These are phyloP conservation scores for Cyanodermella asteris DNA, from an alignment of 2,329 filamentous ascomycete genomes.

Conservation along the genomic window DNA sequence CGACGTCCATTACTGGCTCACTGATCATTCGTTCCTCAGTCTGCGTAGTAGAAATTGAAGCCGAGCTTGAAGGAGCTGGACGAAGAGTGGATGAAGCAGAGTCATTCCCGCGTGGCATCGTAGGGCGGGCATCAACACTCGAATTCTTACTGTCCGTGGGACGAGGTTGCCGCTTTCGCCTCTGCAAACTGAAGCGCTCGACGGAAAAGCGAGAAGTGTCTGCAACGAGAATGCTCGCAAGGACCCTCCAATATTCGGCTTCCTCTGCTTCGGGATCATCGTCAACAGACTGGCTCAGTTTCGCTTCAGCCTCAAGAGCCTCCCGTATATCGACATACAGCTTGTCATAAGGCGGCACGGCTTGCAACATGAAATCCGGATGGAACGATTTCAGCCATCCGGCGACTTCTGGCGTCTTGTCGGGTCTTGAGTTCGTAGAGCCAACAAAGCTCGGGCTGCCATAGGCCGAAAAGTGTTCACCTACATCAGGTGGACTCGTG, in stretches of 20 bases:
- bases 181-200: constrained; percentile 31
- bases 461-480: constrained; percentile 13
- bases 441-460: too few species aligned
- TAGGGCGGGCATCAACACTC: constrained; percentile 10
- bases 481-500: too few species aligned
- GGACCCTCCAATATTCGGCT: constrained; percentile 28
- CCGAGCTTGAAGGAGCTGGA: constrained; percentile 2
- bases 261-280: too few species aligned
- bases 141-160: too few species aligned
- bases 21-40: constrained; percentile 30
- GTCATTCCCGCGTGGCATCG: constrained; percentile 8
- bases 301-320: too few species aligned
- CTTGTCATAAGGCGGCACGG: constrained; percentile 29
- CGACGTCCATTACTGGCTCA: constrained; percentile 34
- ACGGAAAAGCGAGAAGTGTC: constrained; percentile 32
- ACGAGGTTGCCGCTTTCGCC: constrained; percentile 15
- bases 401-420: constrained; percentile 31
- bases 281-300: too few species aligned
- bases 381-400: constrained; percentile 36
- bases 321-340: constrained; percentile 32
- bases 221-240: constrained; percentile 34
- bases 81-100: constrained; percentile 7
- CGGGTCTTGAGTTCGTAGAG: constrained; percentile 14
- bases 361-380: constrained; percentile 37
- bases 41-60: constrained; percentile 1